Evolutionary conservation across 73 alveolate species (phyloP).

Genomic region (Blepharisma stoltei): DNA sequence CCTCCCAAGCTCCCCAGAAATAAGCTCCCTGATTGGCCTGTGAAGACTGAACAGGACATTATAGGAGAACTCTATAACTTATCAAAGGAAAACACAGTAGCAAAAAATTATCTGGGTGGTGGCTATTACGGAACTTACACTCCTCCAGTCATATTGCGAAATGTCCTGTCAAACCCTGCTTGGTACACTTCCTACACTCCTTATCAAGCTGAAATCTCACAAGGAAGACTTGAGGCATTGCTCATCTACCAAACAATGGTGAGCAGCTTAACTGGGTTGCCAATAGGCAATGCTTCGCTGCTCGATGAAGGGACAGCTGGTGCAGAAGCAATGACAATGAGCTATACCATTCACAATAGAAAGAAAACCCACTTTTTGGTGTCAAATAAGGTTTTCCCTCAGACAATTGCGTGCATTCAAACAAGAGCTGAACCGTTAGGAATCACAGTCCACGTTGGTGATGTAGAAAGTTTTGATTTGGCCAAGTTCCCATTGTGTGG

Average conservation of each 20-base stretch:
- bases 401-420: constrained; percentile 71
- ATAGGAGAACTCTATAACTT: constrained; percentile 45
- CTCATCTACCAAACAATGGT: constrained; percentile 77
- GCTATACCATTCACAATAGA: constrained; percentile 41
- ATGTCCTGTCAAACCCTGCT: constrained; percentile 83
- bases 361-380: constrained; percentile 71
- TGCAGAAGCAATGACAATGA: constrained; percentile 92
- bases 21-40: constrained; percentile 46
- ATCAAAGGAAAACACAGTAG: constrained; percentile 61
- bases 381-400: constrained; percentile 64
- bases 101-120: constrained; percentile 75
- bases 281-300: constrained; percentile 86
- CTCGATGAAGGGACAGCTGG: constrained; percentile 95
- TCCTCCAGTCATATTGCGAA: constrained; percentile 68
- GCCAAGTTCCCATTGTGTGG: constrained; percentile 64
- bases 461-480: constrained; percentile 53
- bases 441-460: constrained; percentile 65
- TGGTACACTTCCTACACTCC: constrained; percentile 98
- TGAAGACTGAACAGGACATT: constrained; percentile 55
- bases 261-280: constrained; percentile 73
- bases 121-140: constrained; percentile 64
- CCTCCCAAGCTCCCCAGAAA: constrained; percentile 54
- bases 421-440: constrained; percentile 83
- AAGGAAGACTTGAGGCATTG: constrained; percentile 85
- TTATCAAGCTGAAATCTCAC: constrained; percentile 93